Base-by-base conservation (phyloP, 2,329 filamentous ascomycete genomes). In the Penicillium aurantiogriseum region DNA sequence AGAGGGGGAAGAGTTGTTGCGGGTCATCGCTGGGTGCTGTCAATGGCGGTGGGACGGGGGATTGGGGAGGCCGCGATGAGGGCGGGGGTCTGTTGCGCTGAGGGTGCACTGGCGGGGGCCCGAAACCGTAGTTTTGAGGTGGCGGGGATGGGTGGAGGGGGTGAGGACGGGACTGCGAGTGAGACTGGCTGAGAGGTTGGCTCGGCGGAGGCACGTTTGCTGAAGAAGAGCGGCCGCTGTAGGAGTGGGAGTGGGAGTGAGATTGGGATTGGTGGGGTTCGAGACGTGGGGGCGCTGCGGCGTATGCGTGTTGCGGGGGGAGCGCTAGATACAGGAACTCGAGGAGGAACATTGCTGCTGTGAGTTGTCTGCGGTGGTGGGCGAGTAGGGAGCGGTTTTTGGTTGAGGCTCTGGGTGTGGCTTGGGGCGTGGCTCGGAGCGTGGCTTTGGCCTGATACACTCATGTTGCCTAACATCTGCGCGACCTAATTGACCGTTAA, bases 1-100 rank as follows among this genome's bases (percentile, higher is more conserved):
- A 99, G 27, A 97, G 81, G 4, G 90, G 90, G 73, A 91, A 86
- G 19, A 99, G 82, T 60, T 86, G 83, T 51, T 81, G 77, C 13
- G 81, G 80, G 72, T 82, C 66, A 77, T 83, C 63, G 74, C 81
- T 60, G 73, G 78, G 67, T 57, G 81, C 58, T 67, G 81, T 54
- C 75, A 78, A 59, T 70, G 77, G 79, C 74, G 68, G 80, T 73
- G 79, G 79, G 62, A 83, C 77, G 60, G 91, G 83, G 65, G 87
- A 85, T 63, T 85, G 84, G 67, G 91, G 85, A 66, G 88, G 84
- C 66, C 86, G 82, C 68, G 85, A 84, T 71, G 79, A 69, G 64
- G 85, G 69, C 65, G 86, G 77, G 65, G 82, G 83, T 40, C 82
- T 83, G 56, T 76, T 79, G 64, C 81, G 81, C 53, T 81, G 79